Conservation (phyloP, 75 land plant species). For the Cupressus sempervirens region DNA sequence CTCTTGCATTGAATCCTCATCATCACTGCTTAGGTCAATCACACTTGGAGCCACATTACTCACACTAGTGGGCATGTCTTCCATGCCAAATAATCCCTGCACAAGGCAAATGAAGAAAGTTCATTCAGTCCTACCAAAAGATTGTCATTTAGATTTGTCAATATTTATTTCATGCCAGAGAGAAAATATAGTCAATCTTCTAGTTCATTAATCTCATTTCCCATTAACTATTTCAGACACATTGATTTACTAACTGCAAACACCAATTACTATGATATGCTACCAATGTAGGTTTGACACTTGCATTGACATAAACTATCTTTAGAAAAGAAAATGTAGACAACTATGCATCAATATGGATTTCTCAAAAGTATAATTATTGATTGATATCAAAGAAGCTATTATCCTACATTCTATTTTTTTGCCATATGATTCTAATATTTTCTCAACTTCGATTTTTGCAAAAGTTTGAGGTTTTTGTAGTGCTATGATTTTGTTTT, state of each 20-base stretch:
- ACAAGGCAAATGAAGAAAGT: neutral
- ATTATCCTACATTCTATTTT: no score
- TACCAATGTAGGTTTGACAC: neutral
- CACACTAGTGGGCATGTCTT: conserved; percentile 6
- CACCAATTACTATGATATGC: neutral
- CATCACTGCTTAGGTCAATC: conserved; percentile 18
- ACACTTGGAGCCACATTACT: conserved; percentile 8
- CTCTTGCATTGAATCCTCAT: neutral
- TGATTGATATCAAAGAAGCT: no score
- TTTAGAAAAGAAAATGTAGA: no score
- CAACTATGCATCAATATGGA: no score
- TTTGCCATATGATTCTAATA: no score
- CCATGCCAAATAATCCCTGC: conserved; percentile 3
- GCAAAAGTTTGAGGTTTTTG: no score
- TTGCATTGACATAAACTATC: no score
- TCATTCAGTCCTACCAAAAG: neutral
- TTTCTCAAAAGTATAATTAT: no score
- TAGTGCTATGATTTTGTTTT: no score
- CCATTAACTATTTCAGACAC: neutral
- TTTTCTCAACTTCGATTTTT: no score
- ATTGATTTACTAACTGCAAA: neutral
- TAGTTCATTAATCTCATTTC: neutral
- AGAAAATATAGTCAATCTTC: neutral
- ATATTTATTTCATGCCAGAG: neutral
- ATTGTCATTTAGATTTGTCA: neutral